Evolutionary conservation across 2,329 filamentous ascomycete genomes (phyloP), one percentile per base, ranked within the genome.

Genomic region (Herpotrichia juniperi): DNA sequence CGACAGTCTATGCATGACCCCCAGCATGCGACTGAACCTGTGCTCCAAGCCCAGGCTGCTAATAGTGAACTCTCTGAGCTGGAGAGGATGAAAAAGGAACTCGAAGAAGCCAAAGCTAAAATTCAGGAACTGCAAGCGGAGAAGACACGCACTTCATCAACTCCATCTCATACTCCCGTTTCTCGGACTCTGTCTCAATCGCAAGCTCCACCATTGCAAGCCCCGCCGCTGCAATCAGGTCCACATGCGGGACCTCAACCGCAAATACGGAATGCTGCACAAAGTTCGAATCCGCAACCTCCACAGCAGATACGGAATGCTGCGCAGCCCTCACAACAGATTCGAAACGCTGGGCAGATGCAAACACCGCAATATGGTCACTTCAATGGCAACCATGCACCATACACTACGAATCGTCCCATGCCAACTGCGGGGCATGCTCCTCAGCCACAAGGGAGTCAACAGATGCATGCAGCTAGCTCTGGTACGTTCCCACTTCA

Each of bases 41-140:
- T 54, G 22, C 59, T 50, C 7, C 59, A 60, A 30, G 46, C 56
- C 4, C 62, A 63, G 34, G 50, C 60, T n/a, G 50, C 57, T 2
- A 64, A 47, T 37, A 54, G 39, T 24, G 63, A 63, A 26, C 50
- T 69, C 8, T 63, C 66, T 1, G 69, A 73, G 53, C 49, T 72
- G 17, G 69, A 72, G 46, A 66, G 62, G 52, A 67, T 73, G 58
- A 71, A 67, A 55, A 66, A 51, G 48, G 67, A 73, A 46, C 57
- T 72, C 7, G 71, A 72, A 37, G 71, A 71, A 54, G 69, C 71
- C n/a, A 71, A 63, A 48, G 69, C 68, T 7, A 64, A 66, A 11
- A 72, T 74, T 16, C 62, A 66, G 25, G 58, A 72, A 48, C 58
- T 72, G 4, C 66, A 74, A 45, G 57, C 59, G 1, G 67, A 71